A percentile compares a stretch with the other conserved stretches of the same genome.
Evolutionary conservation across 2,329 filamentous ascomycete species (phyloP).

Genomic region (Diaporthe ilicicola): DNA sequence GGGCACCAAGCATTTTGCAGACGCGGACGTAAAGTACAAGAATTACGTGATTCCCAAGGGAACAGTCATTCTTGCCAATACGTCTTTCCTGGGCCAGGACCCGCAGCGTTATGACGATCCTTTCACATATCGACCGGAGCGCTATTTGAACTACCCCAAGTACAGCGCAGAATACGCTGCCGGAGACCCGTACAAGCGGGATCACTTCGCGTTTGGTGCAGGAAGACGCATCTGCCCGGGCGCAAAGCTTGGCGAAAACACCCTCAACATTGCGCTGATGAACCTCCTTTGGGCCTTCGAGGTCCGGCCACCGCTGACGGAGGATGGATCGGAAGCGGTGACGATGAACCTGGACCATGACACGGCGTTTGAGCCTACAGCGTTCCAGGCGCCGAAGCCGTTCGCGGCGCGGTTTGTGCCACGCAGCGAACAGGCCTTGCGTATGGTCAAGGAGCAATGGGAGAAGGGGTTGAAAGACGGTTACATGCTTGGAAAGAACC

Average conservation of each 20-base stretch:
- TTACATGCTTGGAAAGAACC: slow-evolving; percentile 16
- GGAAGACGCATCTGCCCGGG: slow-evolving; percentile 56
- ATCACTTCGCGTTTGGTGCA: slow-evolving; percentile 54
- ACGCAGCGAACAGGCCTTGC: neutral
- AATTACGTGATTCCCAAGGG: slow-evolving; percentile 55
- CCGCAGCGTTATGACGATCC: slow-evolving; percentile 35
- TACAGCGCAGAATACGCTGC: slow-evolving; percentile 38
- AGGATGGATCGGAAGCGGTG: neutral
- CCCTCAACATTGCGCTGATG: slow-evolving; percentile 39
- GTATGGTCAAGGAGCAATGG: slow-evolving; percentile 18
- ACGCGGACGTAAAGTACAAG: slow-evolving; percentile 53
- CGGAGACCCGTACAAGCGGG: slow-evolving; percentile 41
- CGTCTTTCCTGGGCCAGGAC: slow-evolving; percentile 38
- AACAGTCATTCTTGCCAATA: slow-evolving; percentile 49
- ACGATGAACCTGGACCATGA: slow-evolving; percentile 10
- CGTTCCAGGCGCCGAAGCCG: slow-evolving; percentile 10
- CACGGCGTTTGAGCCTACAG: slow-evolving; percentile 14
- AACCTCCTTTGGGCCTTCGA: slow-evolving; percentile 19
- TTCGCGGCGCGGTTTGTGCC: slow-evolving; percentile 19
- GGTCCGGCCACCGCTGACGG: neutral
- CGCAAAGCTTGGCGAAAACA: slow-evolving; percentile 56
- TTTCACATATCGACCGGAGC: slow-evolving; percentile 34
- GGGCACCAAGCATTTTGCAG: slow-evolving; percentile 52
- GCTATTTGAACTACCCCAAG: slow-evolving; percentile 33
- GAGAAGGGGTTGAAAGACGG: slow-evolving; percentile 15